Evolutionary conservation across 23 red algal genomes (phyloP).

Genomic region (Pyropia haitanensis): DNA sequence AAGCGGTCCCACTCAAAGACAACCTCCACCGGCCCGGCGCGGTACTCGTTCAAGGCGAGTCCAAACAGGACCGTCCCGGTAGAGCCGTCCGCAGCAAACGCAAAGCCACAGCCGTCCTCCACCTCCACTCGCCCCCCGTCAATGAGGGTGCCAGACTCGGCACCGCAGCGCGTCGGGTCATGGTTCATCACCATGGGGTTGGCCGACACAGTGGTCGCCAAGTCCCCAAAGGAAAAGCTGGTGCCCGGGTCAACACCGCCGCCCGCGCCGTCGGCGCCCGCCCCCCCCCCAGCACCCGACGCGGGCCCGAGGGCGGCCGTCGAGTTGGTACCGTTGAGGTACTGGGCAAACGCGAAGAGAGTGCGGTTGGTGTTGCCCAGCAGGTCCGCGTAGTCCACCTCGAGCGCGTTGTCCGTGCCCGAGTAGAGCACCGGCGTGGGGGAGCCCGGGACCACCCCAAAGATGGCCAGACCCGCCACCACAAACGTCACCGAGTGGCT

Average conservation of each 20-base stretch:
- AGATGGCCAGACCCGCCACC: constrained; percentile 42
- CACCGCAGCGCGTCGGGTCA: no score
- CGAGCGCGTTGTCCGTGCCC: constrained; percentile 16
- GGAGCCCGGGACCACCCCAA: not conserved
- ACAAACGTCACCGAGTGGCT: constrained; percentile 17
- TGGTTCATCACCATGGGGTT: no score
- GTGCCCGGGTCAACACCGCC: no score
- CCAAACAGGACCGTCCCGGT: constrained; percentile 16
- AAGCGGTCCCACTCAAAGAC: constrained; percentile 33
- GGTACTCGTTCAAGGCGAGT: constrained; percentile 24
- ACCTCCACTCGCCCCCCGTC: no score
- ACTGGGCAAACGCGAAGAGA: constrained; percentile 30
- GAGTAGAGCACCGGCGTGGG: constrained; percentile 7
- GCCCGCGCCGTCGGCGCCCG: no score
- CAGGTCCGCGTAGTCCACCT: constrained; percentile 18
- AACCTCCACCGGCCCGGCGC: constrained; percentile 25
- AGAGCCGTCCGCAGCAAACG: no score
- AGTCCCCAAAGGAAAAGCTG: no score
- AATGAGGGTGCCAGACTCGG: no score
- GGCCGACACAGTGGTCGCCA: no score
- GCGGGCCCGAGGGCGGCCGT: no score
- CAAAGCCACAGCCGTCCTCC: no score
- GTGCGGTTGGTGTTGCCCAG: constrained; percentile 15
- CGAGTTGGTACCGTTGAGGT: constrained; percentile 12
- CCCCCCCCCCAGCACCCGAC: no score